These are phyloP conservation scores for Cochlearia excelsa DNA, from an alignment of 345 rosid genomes.

Conservation along the genomic window DNA sequence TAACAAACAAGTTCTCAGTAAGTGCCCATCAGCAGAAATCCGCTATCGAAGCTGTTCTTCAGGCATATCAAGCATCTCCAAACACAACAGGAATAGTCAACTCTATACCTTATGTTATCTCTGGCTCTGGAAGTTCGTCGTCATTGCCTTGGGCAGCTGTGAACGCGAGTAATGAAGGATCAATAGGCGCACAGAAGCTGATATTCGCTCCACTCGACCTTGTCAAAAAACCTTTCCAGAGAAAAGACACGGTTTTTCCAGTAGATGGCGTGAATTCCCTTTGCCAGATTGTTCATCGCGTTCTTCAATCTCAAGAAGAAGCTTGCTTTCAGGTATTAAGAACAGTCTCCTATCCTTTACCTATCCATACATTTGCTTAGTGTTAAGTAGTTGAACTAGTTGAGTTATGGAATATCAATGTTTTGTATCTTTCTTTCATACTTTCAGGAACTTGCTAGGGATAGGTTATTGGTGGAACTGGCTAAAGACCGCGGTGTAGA, in stretches of 20 bases:
- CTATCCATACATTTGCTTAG: neutral
- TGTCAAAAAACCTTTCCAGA: slow-evolving; percentile 70
- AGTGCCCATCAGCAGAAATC: slow-evolving; percentile 93
- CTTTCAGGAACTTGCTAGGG: slow-evolving; percentile 71
- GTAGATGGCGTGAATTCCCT: slow-evolving; percentile 82
- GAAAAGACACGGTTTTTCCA: slow-evolving; percentile 64
- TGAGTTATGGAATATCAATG: neutral
- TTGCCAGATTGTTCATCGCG: slow-evolving; percentile 64
- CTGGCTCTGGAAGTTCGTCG: slow-evolving; percentile 65
- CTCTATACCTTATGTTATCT: slow-evolving; percentile 84
- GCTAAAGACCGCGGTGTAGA: slow-evolving; percentile 47
- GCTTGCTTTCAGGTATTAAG: slow-evolving; percentile 68
- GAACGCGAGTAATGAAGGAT: slow-evolving; percentile 47
- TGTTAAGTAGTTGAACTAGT: neutral
- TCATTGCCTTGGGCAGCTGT: slow-evolving; percentile 69
- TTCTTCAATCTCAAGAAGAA: slow-evolving; percentile 77
- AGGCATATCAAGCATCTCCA: slow-evolving; percentile 72
- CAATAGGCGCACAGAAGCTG: slow-evolving; percentile 54
- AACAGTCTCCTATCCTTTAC: neutral
- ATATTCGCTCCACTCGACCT: slow-evolving; percentile 66
- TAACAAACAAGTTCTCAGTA: slow-evolving; percentile 95
- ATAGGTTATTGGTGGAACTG: slow-evolving; percentile 55
- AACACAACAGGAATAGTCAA: slow-evolving; percentile 66
- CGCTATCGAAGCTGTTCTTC: slow-evolving; percentile 69
- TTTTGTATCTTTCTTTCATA: slow-evolving; percentile 3